phyloP scores from a whole-genome alignment of 768 basidiomycete genomes.

The Chlorophyllum brunneum region DNA sequence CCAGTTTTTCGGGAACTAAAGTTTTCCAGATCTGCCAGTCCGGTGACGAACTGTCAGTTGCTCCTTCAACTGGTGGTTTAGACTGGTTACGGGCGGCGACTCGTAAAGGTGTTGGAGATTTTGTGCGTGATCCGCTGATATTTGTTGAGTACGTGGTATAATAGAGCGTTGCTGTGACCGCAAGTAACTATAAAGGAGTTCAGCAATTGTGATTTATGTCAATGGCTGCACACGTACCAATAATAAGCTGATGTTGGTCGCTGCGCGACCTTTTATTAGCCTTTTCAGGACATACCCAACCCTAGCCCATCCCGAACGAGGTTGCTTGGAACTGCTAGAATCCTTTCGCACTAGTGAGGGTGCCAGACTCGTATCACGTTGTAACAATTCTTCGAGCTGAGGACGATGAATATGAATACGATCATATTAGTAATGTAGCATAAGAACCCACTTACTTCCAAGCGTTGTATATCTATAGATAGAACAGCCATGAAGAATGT shows the following conservation, averaged over 20 bases:
- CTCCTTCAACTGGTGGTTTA: slow-evolving; percentile 20
- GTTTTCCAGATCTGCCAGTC: slow-evolving; percentile 74
- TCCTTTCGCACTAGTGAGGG: slow-evolving; percentile 35
- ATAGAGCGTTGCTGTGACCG: slow-evolving; percentile 72
- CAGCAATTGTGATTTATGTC: slow-evolving; percentile 12
- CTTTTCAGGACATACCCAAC: slow-evolving; percentile 37
- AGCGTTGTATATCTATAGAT: slow-evolving; percentile 91
- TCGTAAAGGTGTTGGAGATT: slow-evolving; percentile 25
- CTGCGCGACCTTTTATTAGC: slow-evolving; percentile 61
- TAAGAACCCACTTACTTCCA: slow-evolving; percentile 55
- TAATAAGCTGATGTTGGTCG: slow-evolving; percentile 77
- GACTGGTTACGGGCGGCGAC: slow-evolving; percentile 30
- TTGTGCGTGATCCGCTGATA: slow-evolving; percentile 25
- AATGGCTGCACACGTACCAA: slow-evolving; percentile 43
- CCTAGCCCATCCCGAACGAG: slow-evolving; percentile 41
- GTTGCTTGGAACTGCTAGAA: slow-evolving; percentile 28
- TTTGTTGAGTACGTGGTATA: slow-evolving; percentile 59
- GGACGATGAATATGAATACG: slow-evolving; percentile 11
- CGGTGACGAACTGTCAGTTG: slow-evolving; percentile 30
- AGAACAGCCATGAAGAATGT: slow-evolving; percentile 94
- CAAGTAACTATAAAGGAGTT: slow-evolving; percentile 53
- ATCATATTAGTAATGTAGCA: neutral
- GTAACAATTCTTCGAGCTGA: slow-evolving; percentile 82
- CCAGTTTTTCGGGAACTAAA: slow-evolving; percentile 64
- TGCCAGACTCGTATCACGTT: slow-evolving; percentile 59